phyloP scores from a whole-genome alignment of 2,329 filamentous ascomycete species.

The Pseudogymnoascus sp. region DNA sequence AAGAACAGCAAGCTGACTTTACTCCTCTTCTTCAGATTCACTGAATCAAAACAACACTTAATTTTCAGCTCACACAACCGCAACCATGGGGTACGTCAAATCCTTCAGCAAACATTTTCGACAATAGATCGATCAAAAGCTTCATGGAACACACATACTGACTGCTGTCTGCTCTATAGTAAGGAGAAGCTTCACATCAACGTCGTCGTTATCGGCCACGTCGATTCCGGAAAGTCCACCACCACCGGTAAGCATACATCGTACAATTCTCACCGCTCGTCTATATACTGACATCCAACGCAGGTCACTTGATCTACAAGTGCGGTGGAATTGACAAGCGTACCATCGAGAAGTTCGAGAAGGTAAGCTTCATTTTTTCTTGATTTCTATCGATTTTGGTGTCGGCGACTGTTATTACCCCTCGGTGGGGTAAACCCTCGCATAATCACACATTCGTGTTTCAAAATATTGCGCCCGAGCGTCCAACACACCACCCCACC shows the following conservation, averaged over 20 bases:
- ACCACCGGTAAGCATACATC: slow-evolving; percentile 64
- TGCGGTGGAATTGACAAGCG: slow-evolving; percentile 99
- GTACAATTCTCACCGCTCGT: slow-evolving; percentile 1
- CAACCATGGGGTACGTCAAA: slow-evolving; percentile 28
- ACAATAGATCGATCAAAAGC: slow-evolving; percentile 14
- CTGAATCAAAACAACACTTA: slow-evolving; percentile 4
- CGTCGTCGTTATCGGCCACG: slow-evolving; percentile 98
- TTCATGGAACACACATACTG: slow-evolving; percentile 18
- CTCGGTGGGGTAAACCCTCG: slow-evolving; percentile 26
- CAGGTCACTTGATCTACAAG: slow-evolving; percentile 98
- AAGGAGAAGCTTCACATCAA: slow-evolving; percentile 96
- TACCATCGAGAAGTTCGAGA: slow-evolving; percentile 99
- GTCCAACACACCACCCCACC: slow-evolving; percentile 12
- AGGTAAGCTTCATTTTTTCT: slow-evolving; percentile 52
- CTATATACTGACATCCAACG: slow-evolving; percentile 34
- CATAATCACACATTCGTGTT: slow-evolving; percentile 21
- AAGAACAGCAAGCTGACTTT: slow-evolving; percentile 4
- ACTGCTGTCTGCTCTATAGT: slow-evolving; percentile 43
- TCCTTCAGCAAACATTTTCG: slow-evolving; percentile 13
- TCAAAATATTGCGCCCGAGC: slow-evolving; percentile 14
- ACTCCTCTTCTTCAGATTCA: slow-evolving; percentile 1
- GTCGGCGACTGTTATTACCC: slow-evolving; percentile 24
- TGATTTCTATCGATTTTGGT: slow-evolving; percentile 10
- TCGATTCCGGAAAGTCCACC: slow-evolving; percentile 99
- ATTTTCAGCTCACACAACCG: slow-evolving; percentile 16